Percentiles rank a stretch among this genome's conserved stretches.
These are phyloP conservation scores for Sarocladium oryzae DNA, from an alignment of 2,329 filamentous ascomycete genomes.

Conservation along the genomic window DNA sequence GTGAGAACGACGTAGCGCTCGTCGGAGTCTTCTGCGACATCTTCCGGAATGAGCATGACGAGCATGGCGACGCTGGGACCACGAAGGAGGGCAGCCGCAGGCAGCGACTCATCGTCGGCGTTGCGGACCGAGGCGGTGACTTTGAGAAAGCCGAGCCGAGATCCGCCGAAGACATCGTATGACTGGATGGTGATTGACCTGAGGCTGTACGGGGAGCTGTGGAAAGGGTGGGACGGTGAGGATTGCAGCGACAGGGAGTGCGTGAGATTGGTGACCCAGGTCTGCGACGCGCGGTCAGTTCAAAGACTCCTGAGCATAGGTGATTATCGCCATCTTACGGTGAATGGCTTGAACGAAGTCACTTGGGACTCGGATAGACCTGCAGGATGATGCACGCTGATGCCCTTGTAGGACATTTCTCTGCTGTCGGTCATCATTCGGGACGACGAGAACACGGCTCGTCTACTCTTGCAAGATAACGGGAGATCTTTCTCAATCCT, in stretches of 20 bases:
- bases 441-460: background rate
- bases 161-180: conserved; percentile 42
- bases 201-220: conserved; percentile 45
- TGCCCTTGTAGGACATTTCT: conserved; percentile 8
- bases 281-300: conserved; percentile 22
- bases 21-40: conserved; percentile 24
- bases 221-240: conserved; percentile 42
- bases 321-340: conserved; percentile 23
- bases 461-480: background rate
- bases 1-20: conserved; percentile 52
- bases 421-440: conserved; percentile 16
- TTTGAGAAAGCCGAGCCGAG: conserved; percentile 51
- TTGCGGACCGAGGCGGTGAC: conserved; percentile 43
- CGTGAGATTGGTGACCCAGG: conserved; percentile 42
- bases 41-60: conserved; percentile 48
- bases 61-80: conserved; percentile 57
- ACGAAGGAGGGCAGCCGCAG: conserved; percentile 49
- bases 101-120: conserved; percentile 39
- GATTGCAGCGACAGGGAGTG: conserved; percentile 40
- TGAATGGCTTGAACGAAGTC: conserved; percentile 42
- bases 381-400: conserved; percentile 37
- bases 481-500: no score
- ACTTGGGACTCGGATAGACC: conserved; percentile 39
- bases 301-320: background rate
- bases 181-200: conserved; percentile 45